Base-by-base conservation (phyloP, 106 monocot species). In the Dendrobium chrysotoxum region DNA sequence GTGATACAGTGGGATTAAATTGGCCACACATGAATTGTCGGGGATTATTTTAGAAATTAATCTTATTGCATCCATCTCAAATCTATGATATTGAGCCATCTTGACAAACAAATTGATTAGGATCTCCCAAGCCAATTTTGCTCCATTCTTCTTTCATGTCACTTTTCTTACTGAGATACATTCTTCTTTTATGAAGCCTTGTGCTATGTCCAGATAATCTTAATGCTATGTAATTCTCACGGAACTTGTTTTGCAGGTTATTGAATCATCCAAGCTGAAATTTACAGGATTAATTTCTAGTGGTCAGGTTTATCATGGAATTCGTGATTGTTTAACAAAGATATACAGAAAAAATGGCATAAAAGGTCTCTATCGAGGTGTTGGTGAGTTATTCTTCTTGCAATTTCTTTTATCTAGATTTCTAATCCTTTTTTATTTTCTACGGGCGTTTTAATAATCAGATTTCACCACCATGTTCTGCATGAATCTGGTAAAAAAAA, bases 311-410 rank as follows among this genome's bases (percentile, higher is more conserved):
- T 98, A 98, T 85, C 79, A 81, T 77, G 97, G 94, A 68, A 98
- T 98, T 80, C 47, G 86, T 72, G 94, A 98, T 83, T 98, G 97
- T 57, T 67, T 98, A 57, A 75, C 67, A 67, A 94, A 87, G 78
- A 92, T 95, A 75, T 92, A 90, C 78, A 82, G 75, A 79, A 86
- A 85, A 84, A 86, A 85, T 85, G 97, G 97, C 50, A 82, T 92
- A 25, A 91, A 85, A 88, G 94, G 97, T 76, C 89, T 98, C 18
- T 98, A 98, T 78, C 86, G 89, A 40, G 94, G 97, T 80, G 83
- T 91, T 75, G 97, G 94, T 94, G 88, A 85, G 85, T 77, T 30
- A 26, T 75, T 28, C 12, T 28, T 46, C 77, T 26, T 55, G 20
- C 66, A 61, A 61, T 78, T 18, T 58, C 38, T 39, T 64, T 55